Evolutionary conservation across 2,329 filamentous ascomycete genomes (phyloP).

Genomic region (Alternaria hordeiaustralica): DNA sequence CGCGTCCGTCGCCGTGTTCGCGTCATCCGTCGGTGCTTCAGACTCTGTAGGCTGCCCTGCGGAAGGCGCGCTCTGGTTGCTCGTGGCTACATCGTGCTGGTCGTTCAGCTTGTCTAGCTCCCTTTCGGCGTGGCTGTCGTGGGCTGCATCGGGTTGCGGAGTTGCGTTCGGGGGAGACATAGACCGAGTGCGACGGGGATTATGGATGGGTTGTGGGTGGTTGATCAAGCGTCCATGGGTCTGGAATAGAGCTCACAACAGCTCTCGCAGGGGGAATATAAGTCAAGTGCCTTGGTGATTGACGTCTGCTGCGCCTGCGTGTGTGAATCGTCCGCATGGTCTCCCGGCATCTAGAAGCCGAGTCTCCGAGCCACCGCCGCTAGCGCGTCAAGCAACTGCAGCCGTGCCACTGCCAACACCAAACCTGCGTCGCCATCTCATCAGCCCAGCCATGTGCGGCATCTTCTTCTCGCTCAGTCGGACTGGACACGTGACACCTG

Average conservation of each 20-base stretch:
- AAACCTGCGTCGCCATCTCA: slow-evolving; percentile 13
- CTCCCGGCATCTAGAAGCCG: slow-evolving; percentile 28
- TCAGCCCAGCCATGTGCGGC: slow-evolving; percentile 48
- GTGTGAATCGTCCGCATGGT: slow-evolving; percentile 19
- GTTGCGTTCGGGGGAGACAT: slow-evolving; percentile 45
- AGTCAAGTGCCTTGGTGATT: slow-evolving; percentile 12
- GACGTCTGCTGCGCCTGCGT: slow-evolving; percentile 19
- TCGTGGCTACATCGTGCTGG: slow-evolving; percentile 8
- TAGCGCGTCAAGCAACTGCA: background rate
- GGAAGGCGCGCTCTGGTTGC: background rate
- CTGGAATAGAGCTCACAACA: slow-evolving; percentile 11
- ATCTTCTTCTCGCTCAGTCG: slow-evolving; percentile 60
- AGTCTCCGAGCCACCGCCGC: slow-evolving; percentile 24
- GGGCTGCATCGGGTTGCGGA: slow-evolving; percentile 40
- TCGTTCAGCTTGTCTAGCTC: slow-evolving; percentile 24
- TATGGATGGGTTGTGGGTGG: background rate
- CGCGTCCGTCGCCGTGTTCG: slow-evolving; percentile 19
- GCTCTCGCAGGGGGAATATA: slow-evolving; percentile 7
- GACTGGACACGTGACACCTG: slow-evolving; percentile 28
- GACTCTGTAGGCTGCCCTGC: background rate
- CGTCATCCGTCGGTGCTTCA: background rate
- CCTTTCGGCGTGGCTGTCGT: slow-evolving; percentile 24
- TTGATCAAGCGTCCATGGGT: slow-evolving; percentile 32
- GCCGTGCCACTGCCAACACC: slow-evolving; percentile 8
- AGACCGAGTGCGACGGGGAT: slow-evolving; percentile 32